Evolutionary conservation across 1,284 basidiomycete species (phyloP), one percentile per base, ranked within the genome.

Genomic region (Serendipita sp.): DNA sequence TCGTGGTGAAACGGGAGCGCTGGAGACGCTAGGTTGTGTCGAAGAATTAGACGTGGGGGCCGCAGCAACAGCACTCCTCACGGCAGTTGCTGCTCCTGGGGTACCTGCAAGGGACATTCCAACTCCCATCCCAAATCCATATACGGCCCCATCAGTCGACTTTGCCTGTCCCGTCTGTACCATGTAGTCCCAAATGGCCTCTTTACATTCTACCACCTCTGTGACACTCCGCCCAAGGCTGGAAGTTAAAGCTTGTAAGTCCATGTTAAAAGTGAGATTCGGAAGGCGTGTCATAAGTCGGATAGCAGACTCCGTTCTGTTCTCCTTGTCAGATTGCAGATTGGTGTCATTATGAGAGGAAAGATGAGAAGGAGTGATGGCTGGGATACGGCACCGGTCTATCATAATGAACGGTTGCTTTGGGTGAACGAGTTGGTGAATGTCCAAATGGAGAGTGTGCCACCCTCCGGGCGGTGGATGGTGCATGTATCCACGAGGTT

Each of bases 111-210:
- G 5, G 8, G 45, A 49, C 45, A n/a, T 49, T 12, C 42, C 42
- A n/a, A 44, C 12, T 12, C 42, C 42, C 12, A n/a, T 44, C 42
- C 42, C 12, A 44, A 12, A 10, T 12, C 15, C 49, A 29, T 12
- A 10, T 12, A n/a, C 12, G 15, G 49, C 10, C 26, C 26, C 53
- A 35, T 29, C 12, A 10, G 22, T 10, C 6, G 22, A n/a, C 12
- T 30, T 58, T 32, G 53, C 10, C 32, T 58, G 15, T 4, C 53
- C 26, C 12, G 77, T 79, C 35, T 78, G 76, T 22, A 74, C 67
- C 3, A 87, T 78, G 79, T 82, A 87, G 62, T 84, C 83, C 85
- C 85, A 88, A 84, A 87, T 87, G 35, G 81, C 75, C 71, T 87
- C 85, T 0, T 81, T 76, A 67, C 84, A 87, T 12, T 77, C 83